Evolutionary conservation across 1,284 basidiomycete species (phyloP), one percentile per base, ranked within the genome.

Genomic region (Ustilago trichophora): DNA sequence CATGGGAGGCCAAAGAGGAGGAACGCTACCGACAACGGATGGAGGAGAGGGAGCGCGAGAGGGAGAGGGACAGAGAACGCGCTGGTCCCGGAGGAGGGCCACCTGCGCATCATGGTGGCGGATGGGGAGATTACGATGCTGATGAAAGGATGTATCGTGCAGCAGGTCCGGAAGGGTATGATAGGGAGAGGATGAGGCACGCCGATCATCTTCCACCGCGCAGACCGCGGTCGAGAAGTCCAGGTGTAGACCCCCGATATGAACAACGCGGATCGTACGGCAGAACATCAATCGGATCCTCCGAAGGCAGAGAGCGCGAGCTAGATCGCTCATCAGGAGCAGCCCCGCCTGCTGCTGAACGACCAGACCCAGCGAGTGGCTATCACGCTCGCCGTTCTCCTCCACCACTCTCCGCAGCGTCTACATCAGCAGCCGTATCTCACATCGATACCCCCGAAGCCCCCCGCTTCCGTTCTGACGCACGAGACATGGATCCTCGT

Each of bases 1-100:
- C 49, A n/a, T 67, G 64, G 64, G 64, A 67, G 46, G 53, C 53
- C 4, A 58, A 54, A 19, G 64, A 67, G 49, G 50, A 29, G 36
- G 57, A 60, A 35, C 37, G 64, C 18, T 67, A 55, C 22, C 43
- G 50, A 34, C 63, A 55, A 46, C 29, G 60, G 6, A 64, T 57
- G 60, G 60, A 43, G 27, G 60, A 64, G 35, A 46, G 53, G 33
- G 49, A 57, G 12, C 33, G 60, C 3, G 60, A 64, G 19, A 34
- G 54, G 25, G 48, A 48, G 31, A 37, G 53, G 15, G 53, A 57
- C 11, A 24, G 31, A 24, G 40, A 44, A 31, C 18, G 50, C 15
- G 37, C 32, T 37, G 46, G 42, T n/a, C n/a, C n/a, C n/a, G n/a
- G n/a, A n/a, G n/a, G n/a, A n/a, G n/a, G n/a, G n/a, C n/a, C n/a